Evolutionary conservation across 2,329 filamentous ascomycete genomes (phyloP), one percentile per base, ranked within the genome.

Genomic region (Dothideomycetes sp.): DNA sequence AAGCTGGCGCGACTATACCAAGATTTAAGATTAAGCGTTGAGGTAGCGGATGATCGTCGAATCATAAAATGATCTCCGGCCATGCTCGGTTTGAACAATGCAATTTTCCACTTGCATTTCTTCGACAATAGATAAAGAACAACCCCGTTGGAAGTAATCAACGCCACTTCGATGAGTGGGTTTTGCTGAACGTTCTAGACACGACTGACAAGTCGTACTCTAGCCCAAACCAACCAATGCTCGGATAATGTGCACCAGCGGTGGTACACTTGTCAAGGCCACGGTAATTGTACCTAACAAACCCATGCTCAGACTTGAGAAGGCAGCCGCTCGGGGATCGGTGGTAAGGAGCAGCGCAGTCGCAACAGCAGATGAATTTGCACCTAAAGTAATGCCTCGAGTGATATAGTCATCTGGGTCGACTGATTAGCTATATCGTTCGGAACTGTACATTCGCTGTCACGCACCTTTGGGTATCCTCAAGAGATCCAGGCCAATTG

Each of bases 221-320:
- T 20, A 40, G 7, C 15, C 19, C 19, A 51, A 20, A 3, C 64
- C 65, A 16, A 73, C 72, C 16, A 74, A 53, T 1, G 65, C 64
- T 38, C 64, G 59, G 13, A 78, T 60, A 2, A 69, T 59, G 9
- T 56, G 61, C 0, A 68, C 69, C 20, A 76, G 64, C 0, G 68
- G 64, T 9, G 74, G 72, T 25, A 78, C 68, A 1, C 73, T 74
- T 2, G 74, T 78, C 49, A 77, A 67, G 4, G 74, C 57, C 12
- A 78, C 67, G 0, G 72, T 77, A 9, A 77, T 69, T 2, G 74
- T 73, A 7, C 74, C 74, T 49, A 79, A 77, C 7, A 78, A 48
- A 36, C 68, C 73, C 76, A 80, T 78, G 1, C 71, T 71, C 17
- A 80, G 55, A 47, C 71, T 76, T 13, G 71, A 73, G 36, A 78